Conservation (phyloP, 306 rosid species). For the Corylus americana region DNA sequence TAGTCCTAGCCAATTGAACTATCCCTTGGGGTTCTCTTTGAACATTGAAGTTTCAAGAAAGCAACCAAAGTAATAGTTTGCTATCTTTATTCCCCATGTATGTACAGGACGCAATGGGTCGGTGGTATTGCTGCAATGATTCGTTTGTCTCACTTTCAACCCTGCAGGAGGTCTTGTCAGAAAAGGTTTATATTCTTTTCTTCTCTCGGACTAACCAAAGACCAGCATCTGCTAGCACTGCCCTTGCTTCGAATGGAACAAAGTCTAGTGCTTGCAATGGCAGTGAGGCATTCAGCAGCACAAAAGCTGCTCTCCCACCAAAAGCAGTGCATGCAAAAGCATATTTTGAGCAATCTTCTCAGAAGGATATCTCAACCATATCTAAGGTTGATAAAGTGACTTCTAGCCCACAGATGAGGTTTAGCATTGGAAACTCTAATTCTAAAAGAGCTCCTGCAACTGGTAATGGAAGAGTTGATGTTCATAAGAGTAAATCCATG, state of each 20-base stretch:
- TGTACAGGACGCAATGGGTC: constrained; percentile 81
- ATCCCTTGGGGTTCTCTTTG: no score
- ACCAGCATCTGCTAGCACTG: constrained; percentile 44
- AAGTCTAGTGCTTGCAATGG: constrained; percentile 67
- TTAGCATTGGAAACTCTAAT: constrained; percentile 55
- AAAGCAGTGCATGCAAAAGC: constrained; percentile 50
- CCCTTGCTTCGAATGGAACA: constrained; percentile 58
- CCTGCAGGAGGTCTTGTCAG: constrained; percentile 85
- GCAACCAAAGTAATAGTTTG: background rate
- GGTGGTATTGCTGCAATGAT: constrained; percentile 97
- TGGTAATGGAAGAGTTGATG: constrained; percentile 60
- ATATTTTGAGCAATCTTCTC: constrained; percentile 49
- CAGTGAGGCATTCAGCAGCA: constrained; percentile 50
- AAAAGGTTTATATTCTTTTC: constrained; percentile 92
- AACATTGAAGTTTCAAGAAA: background rate
- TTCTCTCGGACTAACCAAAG: constrained; percentile 86
- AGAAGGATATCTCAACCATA: constrained; percentile 45
- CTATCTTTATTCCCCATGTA: constrained; percentile 28
- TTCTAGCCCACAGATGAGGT: constrained; percentile 53
- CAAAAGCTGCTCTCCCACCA: constrained; percentile 44
- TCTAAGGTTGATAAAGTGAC: constrained; percentile 56
- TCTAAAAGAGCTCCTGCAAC: constrained; percentile 47
- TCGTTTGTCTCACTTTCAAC: constrained; percentile 75
- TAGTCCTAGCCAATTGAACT: no score
- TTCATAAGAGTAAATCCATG: constrained; percentile 37